A percentile compares a stretch with the other conserved stretches of the same genome.
Evolutionary conservation across 2,329 filamentous ascomycete species (phyloP).

Genomic region (Colletotrichum agaves): DNA sequence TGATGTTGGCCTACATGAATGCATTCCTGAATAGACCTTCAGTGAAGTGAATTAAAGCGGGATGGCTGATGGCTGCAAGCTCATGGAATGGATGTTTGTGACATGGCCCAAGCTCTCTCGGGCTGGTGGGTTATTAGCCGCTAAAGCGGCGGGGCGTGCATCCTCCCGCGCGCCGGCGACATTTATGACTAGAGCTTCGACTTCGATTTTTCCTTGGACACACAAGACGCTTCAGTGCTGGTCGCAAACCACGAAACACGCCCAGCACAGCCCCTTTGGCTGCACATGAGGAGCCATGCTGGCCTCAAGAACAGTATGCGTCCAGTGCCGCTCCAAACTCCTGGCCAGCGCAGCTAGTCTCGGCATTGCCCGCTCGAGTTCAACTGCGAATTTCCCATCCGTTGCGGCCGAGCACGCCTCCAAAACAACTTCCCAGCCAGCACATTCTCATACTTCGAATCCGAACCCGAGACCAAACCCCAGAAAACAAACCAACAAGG

Average conservation of each 20-base stretch:
- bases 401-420: slow-evolving; percentile 15
- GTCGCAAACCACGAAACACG: not conserved
- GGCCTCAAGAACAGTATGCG: slow-evolving; percentile 48
- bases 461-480: not conserved
- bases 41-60: no score
- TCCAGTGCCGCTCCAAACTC: slow-evolving; percentile 44
- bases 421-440: not conserved
- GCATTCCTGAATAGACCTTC: no score
- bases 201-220: not conserved
- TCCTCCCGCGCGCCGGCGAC: not conserved
- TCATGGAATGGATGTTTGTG: no score
- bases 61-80: no score
- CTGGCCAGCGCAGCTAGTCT: slow-evolving; percentile 16
- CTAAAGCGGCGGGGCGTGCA: slow-evolving; percentile 28
- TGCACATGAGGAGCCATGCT: slow-evolving; percentile 43
- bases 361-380: slow-evolving; percentile 20
- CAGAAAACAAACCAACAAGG: not conserved
- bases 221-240: not conserved
- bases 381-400: slow-evolving; percentile 27
- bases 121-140: not conserved
- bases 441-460: not conserved
- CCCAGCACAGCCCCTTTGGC: not conserved
- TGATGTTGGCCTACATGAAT: no score
- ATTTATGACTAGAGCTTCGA: slow-evolving; percentile 8
- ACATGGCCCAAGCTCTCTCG: slow-evolving; percentile 22